Conservation (phyloP, 192 early-diverging fungal genomes). For the Ramicandelaber brevisporus region DNA sequence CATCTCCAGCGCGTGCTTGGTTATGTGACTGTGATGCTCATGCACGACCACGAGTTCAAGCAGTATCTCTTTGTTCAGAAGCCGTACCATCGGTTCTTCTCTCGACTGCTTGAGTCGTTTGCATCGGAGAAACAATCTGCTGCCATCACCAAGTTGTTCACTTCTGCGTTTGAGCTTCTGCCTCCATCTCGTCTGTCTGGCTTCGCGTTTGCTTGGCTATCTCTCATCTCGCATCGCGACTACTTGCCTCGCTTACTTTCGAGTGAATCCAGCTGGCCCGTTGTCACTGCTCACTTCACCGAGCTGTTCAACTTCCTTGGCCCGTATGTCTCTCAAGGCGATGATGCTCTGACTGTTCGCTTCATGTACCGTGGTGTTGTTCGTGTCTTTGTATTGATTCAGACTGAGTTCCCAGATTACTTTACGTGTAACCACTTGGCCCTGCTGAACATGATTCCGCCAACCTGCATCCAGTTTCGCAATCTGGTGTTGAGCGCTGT, state of each 20-base stretch:
- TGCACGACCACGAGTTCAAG: conserved; percentile 58
- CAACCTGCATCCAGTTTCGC: conserved; percentile 74
- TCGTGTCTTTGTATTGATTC: conserved; percentile 66
- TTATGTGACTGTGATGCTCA: conserved; percentile 61
- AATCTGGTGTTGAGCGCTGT: conserved; percentile 95
- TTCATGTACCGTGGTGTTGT: conserved; percentile 74
- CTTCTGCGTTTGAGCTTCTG: conserved; percentile 62
- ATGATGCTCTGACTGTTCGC: conserved; percentile 44
- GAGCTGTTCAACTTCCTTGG: conserved; percentile 65
- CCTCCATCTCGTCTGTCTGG: conserved; percentile 72
- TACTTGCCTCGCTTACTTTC: conserved; percentile 72
- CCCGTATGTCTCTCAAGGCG: conserved; percentile 50
- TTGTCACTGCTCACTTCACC: conserved; percentile 60
- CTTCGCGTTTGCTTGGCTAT: conserved; percentile 84
- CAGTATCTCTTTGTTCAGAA: conserved; percentile 64
- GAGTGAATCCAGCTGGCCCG: conserved; percentile 59
- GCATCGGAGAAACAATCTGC: too few relatives aligned
- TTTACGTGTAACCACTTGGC: conserved; percentile 75
- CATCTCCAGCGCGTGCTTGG: conserved; percentile 62
- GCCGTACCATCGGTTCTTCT: conserved; percentile 50
- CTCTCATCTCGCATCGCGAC: conserved; percentile 73
- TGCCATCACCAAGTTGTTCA: too few relatives aligned
- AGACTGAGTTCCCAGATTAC: conserved; percentile 97
- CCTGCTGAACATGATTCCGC: conserved; percentile 78
- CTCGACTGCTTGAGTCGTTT: conserved; percentile 1